Base-by-base conservation (phyloP, 2,329 filamentous ascomycete species). In the Phialemonium atrogriseum region DNA sequence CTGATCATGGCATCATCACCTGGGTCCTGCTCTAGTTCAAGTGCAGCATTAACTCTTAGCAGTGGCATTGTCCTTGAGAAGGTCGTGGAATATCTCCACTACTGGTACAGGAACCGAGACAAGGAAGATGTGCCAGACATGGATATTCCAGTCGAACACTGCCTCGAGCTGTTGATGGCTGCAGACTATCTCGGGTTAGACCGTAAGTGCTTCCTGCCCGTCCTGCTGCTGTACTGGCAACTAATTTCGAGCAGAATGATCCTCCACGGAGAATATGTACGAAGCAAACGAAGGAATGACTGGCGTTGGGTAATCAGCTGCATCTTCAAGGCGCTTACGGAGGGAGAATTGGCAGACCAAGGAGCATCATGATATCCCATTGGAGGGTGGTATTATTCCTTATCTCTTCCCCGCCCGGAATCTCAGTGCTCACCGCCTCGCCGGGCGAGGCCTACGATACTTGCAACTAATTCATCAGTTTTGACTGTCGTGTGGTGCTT, bases 41-140 rank as follows among this genome's bases (percentile, higher is more conserved):
- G 20, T 11, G 9, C n/a, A 12, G 16, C 9, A 14, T 4, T 10
- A 15, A 30, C 28, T 30, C 20, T 27, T 19, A 45, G 28, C 52
- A 87, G 81, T 56, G 80, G 76, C 41, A 63, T 80, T 32, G 73
- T 87, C 5, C 73, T 89, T 3, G 83, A 88, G 54, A 86, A 85
- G 52, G 77, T 88, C 19, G 82, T 79, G 54, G 81, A 88, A 58
- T 89, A 88, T 58, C 79, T 87, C 40, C 83, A 86, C 52, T 88
- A 87, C 62, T 83, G 82, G 64, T 79, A 86, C 57, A 80, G 78
- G 48, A 70, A 84, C 56, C 70, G 70, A 31, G 71, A 85, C 43
- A 66, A 66, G 43, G 77, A 80, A 44, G 77, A 86, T 46, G 81
- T 87, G 13, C 77, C 80, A 5, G 84, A 89, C 48, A 81, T 87